Percentiles rank a stretch among this genome's conserved stretches.
Evolutionary conservation across 495 filamentous ascomycete species (phyloP).

Genomic region (Podospora conica): DNA sequence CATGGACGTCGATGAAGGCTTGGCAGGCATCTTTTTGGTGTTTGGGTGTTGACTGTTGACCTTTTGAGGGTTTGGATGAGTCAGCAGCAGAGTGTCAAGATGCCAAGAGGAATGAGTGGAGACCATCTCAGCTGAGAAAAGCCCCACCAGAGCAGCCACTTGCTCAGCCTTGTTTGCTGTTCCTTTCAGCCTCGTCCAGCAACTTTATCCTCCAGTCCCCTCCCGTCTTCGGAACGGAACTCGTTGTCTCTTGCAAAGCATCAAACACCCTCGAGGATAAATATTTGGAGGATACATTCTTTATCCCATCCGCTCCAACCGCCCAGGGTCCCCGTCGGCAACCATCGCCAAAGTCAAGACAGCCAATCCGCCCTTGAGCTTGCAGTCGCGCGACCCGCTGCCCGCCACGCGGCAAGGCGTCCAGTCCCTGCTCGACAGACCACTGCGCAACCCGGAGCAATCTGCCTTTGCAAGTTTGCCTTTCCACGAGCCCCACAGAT

Average conservation of each 20-base stretch:
- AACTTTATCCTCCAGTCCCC: neutral
- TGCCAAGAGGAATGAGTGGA: neutral
- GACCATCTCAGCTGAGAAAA: neutral
- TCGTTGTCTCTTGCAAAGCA: neutral
- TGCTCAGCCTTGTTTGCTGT: slow-evolving; percentile 3
- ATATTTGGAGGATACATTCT: neutral
- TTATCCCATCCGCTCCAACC: neutral
- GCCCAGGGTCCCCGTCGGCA: neutral
- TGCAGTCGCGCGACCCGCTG: neutral
- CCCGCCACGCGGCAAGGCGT: neutral
- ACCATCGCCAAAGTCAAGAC: neutral
- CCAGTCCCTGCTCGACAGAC: too few species aligned
- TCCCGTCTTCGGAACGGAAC: neutral
- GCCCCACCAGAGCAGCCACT: neutral
- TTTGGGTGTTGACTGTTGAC: too few species aligned
- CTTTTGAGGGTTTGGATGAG: too few species aligned
- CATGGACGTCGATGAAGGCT: too few species aligned
- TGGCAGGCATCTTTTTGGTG: too few species aligned
- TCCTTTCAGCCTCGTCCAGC: slow-evolving; percentile 5
- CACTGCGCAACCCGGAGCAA: neutral
- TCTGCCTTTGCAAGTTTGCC: neutral
- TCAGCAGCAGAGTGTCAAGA: too few species aligned
- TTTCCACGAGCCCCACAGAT: neutral
- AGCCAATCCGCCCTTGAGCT: neutral
- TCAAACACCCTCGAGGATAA: neutral